Base-by-base conservation (phyloP, 75 land plant genomes). In the Pinus taeda region DNA sequence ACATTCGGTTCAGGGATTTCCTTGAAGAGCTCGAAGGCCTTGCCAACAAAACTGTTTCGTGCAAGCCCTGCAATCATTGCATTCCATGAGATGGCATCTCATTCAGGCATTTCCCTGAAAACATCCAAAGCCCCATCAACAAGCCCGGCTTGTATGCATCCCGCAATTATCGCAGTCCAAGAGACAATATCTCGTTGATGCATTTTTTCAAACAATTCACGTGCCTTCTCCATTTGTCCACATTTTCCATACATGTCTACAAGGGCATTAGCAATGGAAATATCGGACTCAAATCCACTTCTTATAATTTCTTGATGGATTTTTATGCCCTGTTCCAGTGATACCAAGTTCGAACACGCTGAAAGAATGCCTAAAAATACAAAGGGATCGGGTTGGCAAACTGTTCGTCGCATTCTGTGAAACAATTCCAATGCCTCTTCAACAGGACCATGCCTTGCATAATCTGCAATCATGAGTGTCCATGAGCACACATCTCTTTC, bases 331-430 rank as follows among this genome's bases (percentile, higher is more conserved):
- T 73, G 29, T 59, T 77, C 58, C 61, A 77, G n/a, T 4, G 72
- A 77, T 71, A 20, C 74, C 8, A n/a, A 1, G 12, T 75, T 80
- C 3, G 81, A 83, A 81, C 90, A 88, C 0, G 90, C 93, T 64
- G 74, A 76, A 71, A 82, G 82, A n/a, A 82, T 87, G 7, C 78
- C 79, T 5, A 83, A 73, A 67, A 81, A 86, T 56, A 59, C 78
- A 82, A 77, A 88, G 66, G 82, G 85, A 79, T 88, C 84, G 1
- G 90, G 93, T 64, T 6, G 66, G 55, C 75, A 76, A 20, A 85
- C 88, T 29, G 15, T 42, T 12, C 74, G 80, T 18, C 84, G 55
- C 90, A 92, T 85, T 8, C 84, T 65, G 15, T 61, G 4, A 61
- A 92, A 87, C 57, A 63, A 73, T 2, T 0, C 0, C 15, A 92